Percentiles rank a stretch among this genome's conserved stretches.
These are phyloP conservation scores for Chlamydomonas eustigma DNA, from an alignment of 139 green algal species.

Conservation along the genomic window DNA sequence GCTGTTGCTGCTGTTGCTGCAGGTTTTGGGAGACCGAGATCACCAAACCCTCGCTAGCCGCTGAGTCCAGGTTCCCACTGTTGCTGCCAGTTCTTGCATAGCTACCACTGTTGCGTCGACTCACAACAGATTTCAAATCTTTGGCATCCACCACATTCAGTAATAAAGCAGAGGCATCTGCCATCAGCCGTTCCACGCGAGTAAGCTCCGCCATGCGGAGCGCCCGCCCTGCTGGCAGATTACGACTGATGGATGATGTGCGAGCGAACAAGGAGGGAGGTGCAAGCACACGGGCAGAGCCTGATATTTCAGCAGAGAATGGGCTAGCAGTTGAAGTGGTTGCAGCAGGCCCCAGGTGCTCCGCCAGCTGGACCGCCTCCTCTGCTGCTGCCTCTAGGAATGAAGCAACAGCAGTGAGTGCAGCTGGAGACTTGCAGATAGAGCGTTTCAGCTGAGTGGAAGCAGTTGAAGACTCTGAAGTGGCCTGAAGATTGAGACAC, in stretches of 20 bases:
- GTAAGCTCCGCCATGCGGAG: slow-evolving; percentile 12
- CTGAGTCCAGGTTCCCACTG: no score
- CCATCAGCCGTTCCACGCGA: slow-evolving; percentile 10
- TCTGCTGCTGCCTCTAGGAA: slow-evolving; percentile 14
- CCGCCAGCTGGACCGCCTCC: slow-evolving; percentile 4
- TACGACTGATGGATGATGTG: neutral
- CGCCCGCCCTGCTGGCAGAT: neutral
- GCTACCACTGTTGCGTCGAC: neutral
- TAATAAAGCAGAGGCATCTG: neutral
- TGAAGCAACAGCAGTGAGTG: neutral
- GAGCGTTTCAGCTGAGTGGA: neutral
- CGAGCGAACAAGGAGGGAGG: neutral
- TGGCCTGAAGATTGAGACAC: neutral
- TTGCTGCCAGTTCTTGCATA: neutral
- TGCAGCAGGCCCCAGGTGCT: neutral
- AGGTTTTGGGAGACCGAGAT: neutral
- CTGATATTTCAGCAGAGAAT: neutral
- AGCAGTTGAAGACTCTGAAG: neutral
- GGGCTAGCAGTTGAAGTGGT: no score
- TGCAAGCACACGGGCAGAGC: neutral
- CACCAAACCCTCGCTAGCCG: neutral
- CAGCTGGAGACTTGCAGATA: slow-evolving; percentile 9
- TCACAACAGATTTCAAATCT: neutral
- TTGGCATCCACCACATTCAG: slow-evolving; percentile 9
- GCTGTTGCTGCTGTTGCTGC: neutral